Percentiles rank a stretch among this genome's conserved stretches.
phyloP scores from a whole-genome alignment of 495 filamentous ascomycete genomes.

The Copromyces sp. region DNA sequence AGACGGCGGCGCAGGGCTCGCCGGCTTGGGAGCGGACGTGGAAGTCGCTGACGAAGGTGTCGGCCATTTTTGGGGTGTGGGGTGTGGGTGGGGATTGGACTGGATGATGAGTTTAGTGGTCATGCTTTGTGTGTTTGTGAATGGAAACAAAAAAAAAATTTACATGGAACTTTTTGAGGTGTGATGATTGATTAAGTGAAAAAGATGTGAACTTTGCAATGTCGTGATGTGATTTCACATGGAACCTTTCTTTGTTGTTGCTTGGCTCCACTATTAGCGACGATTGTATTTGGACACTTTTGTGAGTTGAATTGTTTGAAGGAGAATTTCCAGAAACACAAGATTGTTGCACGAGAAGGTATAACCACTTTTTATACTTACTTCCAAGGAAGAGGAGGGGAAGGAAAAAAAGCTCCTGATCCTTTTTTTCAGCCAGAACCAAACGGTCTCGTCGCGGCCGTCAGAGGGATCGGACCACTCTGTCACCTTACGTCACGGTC shows the following conservation, averaged over 20 bases:
- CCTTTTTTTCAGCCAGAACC: too few species aligned
- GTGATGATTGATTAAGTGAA: background rate
- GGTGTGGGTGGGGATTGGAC: background rate
- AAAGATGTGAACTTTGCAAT: background rate
- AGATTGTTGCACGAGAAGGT: background rate
- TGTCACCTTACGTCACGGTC: background rate
- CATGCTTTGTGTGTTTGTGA: background rate
- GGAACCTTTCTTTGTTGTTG: background rate
- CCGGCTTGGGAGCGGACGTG: conserved; percentile 23
- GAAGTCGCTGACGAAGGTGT: conserved; percentile 23
- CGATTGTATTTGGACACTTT: background rate
- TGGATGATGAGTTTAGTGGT: background rate
- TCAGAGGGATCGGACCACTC: background rate
- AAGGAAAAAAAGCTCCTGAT: background rate
- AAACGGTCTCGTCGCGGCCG: too few species aligned
- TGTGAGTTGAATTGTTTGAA: background rate
- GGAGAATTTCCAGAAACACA: background rate
- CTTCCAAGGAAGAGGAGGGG: too few species aligned
- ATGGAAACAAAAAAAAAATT: background rate
- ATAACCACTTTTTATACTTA: background rate
- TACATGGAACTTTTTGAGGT: background rate
- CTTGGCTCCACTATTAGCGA: background rate
- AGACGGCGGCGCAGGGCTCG: conserved; percentile 31
- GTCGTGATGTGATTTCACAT: background rate
- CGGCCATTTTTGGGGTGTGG: background rate